Conservation (phyloP, 106 monocot genomes). For the Amphibolis antarctica region DNA sequence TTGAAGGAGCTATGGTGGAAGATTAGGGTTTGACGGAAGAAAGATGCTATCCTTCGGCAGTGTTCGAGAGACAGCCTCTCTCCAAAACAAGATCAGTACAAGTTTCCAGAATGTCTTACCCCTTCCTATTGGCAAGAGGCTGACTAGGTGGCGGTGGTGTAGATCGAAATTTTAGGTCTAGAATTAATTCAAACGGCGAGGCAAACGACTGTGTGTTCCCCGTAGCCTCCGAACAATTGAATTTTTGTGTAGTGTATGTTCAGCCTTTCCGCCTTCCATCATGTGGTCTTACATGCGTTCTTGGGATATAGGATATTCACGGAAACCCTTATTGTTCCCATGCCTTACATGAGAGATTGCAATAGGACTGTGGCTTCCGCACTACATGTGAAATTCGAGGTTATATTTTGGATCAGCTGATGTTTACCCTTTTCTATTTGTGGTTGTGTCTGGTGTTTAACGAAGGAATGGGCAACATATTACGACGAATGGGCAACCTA, state of each 20-base stretch:
- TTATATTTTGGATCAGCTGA: not conserved
- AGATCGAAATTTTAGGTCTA: not conserved
- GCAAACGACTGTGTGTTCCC: too few species aligned
- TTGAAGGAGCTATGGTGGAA: too few species aligned
- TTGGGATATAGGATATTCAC: too few species aligned
- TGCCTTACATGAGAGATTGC: not conserved
- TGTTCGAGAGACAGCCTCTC: too few species aligned
- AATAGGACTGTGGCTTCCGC: not conserved
- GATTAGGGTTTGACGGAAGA: too few species aligned
- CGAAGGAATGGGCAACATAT: conserved; percentile 42
- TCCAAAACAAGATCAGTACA: too few species aligned
- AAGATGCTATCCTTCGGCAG: too few species aligned
- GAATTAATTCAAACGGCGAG: not conserved
- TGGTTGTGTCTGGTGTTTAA: conserved; percentile 1
- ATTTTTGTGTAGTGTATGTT: not conserved
- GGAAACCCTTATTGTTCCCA: too few species aligned
- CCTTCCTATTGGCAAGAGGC: not conserved
- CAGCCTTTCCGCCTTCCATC: not conserved
- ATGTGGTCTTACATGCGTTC: not conserved
- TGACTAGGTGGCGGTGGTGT: not conserved
- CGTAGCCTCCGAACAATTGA: not conserved
- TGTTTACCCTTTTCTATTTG: conserved; percentile 12
- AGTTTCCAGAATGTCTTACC: too few species aligned
- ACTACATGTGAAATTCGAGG: not conserved
- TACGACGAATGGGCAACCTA: too few species aligned